phyloP scores from a whole-genome alignment of 495 filamentous ascomycete genomes.

The Chaetomium tenue region DNA sequence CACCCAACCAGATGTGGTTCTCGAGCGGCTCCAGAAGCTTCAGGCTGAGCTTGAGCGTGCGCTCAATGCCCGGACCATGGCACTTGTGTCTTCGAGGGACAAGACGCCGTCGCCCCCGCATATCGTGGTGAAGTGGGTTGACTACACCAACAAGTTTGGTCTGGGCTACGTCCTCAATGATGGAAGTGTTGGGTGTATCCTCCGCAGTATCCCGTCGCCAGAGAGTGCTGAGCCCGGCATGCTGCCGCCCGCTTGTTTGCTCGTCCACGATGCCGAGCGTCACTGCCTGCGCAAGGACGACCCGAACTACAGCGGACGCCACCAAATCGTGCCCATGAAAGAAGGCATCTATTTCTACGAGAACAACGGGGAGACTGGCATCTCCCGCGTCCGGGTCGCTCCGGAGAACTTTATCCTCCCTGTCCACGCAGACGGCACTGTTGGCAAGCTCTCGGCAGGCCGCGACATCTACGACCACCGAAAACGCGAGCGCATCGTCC shows the following conservation, averaged over 20 bases:
- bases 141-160: conserved; percentile 88
- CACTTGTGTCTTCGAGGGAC: conserved; percentile 44
- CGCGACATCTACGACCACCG: conserved; percentile 61
- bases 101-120: conserved; percentile 45
- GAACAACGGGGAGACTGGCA: conserved; percentile 63
- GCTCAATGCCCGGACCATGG: conserved; percentile 55
- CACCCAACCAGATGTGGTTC: conserved; percentile 52
- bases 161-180: conserved; percentile 83
- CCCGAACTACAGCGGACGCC: conserved; percentile 55
- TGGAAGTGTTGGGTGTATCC: conserved; percentile 78
- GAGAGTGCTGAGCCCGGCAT: conserved; percentile 51
- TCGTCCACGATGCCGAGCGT: conserved; percentile 64
- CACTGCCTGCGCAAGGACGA: conserved; percentile 57
- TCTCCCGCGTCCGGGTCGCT: conserved; percentile 60
- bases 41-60: conserved; percentile 56
- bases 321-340: conserved; percentile 64
- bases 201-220: conserved; percentile 53
- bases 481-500: conserved; percentile 68
- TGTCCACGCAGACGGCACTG: conserved; percentile 50
- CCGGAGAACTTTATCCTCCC: conserved; percentile 59
- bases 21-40: conserved; percentile 49
- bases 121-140: conserved; percentile 88
- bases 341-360: conserved; percentile 76
- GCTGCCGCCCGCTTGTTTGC: conserved; percentile 62
- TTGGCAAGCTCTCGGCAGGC: conserved; percentile 53